phyloP scores from a whole-genome alignment of 1,284 basidiomycete species.

The Fomes fomentarius region DNA sequence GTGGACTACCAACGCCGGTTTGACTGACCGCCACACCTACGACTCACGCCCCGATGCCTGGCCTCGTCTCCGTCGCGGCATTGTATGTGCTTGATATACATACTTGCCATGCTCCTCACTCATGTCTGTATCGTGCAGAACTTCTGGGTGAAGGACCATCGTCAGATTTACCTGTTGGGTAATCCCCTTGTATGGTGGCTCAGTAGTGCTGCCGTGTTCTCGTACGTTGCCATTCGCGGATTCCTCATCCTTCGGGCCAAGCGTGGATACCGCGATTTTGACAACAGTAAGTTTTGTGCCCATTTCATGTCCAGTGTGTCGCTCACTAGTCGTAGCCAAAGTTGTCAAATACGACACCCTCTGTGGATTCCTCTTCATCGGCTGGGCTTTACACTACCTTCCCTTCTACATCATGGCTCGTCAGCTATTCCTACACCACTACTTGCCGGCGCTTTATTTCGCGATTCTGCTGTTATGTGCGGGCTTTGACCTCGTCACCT shows the following conservation, averaged over 20 bases:
- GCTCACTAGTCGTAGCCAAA: conserved; percentile 56
- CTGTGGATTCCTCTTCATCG: conserved; percentile 90
- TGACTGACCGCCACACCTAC: conserved; percentile 94
- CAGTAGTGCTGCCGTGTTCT: conserved; percentile 70
- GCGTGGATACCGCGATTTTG: conserved; percentile 90
- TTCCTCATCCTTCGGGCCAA: conserved; percentile 88
- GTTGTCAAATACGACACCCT: conserved; percentile 91
- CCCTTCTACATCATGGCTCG: conserved; percentile 97
- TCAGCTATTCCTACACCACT: conserved; percentile 97
- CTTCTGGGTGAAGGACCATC: conserved; percentile 98
- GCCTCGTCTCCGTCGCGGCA: conserved; percentile 90
- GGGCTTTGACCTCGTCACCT: conserved; percentile 87
- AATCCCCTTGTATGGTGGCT: conserved; percentile 95
- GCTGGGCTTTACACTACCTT: conserved; percentile 93
- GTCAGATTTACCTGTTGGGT: conserved; percentile 93
- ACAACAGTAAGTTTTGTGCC: conserved; percentile 71
- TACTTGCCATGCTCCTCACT: background rate
- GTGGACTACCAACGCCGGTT: conserved; percentile 97
- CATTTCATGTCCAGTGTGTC: background rate
- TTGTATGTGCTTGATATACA: conserved; percentile 59
- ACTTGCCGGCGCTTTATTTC: conserved; percentile 96
- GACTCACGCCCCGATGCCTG: conserved; percentile 92
- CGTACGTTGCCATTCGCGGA: conserved; percentile 72
- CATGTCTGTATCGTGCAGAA: conserved; percentile 57
- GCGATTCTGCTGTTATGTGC: conserved; percentile 81